Evolutionary conservation across 768 basidiomycete genomes (phyloP), one percentile per base, ranked within the genome.

Genomic region (Tulasnella calospora): DNA sequence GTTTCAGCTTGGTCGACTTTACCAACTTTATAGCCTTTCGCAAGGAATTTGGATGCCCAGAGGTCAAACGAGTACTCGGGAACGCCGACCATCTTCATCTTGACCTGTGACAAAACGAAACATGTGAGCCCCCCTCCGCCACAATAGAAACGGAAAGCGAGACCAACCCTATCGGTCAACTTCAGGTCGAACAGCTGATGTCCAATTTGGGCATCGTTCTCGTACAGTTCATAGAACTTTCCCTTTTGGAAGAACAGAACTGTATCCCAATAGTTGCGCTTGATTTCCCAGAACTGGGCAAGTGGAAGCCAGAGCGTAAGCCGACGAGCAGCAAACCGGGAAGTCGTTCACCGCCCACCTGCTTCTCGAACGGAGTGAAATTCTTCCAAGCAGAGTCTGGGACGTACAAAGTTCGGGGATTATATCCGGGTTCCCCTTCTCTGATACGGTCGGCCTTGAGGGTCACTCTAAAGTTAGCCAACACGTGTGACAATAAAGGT

Each of bases 21-120:
- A 9, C 98, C 98, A 74, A 99, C 94, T 84, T 96, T 96, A 85
- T 96, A 93, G 0, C 94, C 94, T 92, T 78, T 77, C n/a, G 46
- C 40, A 36, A 61, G 41, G 73, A 88, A 91, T 86, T 84, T 93
- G 91, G 93, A 92, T 23, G 93, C 93, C 94, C 94, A 96, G 82
- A 93, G 92, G 82, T 96, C 95, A 85, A 99, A 96, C 2, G 91
- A 91, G 85, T 89, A 90, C 83, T 99, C 98, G 0, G 98, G 98
- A 8, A 99, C 96, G 47, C 98, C 98, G 74, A 97, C 97, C 97
- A 99, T 99, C 79, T 92, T 95, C 98, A 99, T 99, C 85, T 99
- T 99, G 70, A 99, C 98, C 79, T 76, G 61, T 13, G 61, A 17
- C 46, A 7, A 30, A 15, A n/a, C n/a, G 30, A 23, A 9, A 0